Base-by-base conservation (phyloP, 768 basidiomycete species). In the Hirschioporus abietinus region DNA sequence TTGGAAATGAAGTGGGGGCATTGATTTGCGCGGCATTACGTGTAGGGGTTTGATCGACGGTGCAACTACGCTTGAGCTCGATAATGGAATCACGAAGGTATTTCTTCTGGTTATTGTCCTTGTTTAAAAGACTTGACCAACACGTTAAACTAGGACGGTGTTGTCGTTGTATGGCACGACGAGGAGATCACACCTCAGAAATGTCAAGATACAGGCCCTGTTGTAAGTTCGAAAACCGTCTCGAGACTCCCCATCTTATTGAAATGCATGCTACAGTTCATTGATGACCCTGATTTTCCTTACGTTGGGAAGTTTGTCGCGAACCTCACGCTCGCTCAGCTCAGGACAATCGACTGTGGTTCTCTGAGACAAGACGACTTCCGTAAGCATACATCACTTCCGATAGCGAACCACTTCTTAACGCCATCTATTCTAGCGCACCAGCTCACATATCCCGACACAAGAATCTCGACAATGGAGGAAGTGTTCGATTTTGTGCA, bases 131-230 rank as follows among this genome's bases (percentile, higher is more conserved):
- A 20, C 24, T 15, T 60, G 52, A 60, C 52, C 25, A 24, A 18
- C 36, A 23, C 23, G 23, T 2, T 30, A 3, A 30, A 66, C 36
- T 52, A 91, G 90, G 92, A 94, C 73, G 90, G 89, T 15, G 82
- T 83, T 62, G 87, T 90, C 18, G 80, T 94, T 58, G 89, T 93
- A 17, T 93, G 89, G 89, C 92, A 94, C 71, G 92, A 94, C 75
- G 86, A 88, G 75, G 77, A 78, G 58, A 89, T 94, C 68, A 73
- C 76, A 1, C 69, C 84, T 3, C 80, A 79, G 35, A 94, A 93
- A 74, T 93, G 92, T 74, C 70, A 72, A 25, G 92, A 93, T 73
- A 92, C 90, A 1, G 70, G 68, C 18, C 88, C 91, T 60, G 86
- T 74, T 42, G 90, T 91, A 72, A 71, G 80, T 76, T 10, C 4